Conservation (phyloP, 495 filamentous ascomycete species). For the Hyaloscypha finlandica region DNA sequence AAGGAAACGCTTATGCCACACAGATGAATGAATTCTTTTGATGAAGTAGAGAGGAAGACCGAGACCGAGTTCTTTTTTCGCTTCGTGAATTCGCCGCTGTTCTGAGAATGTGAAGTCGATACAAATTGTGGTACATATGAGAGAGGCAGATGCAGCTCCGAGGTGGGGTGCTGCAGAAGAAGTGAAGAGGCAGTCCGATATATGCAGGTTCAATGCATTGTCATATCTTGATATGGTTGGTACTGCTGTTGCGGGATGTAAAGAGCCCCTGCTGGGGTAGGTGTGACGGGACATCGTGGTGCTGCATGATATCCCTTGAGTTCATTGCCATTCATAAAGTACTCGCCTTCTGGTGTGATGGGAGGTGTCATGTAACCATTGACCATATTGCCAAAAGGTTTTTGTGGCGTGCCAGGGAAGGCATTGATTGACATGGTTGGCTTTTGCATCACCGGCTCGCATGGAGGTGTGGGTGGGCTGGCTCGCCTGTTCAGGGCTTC, state of each 20-base stretch:
- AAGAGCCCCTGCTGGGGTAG: conserved; percentile 44
- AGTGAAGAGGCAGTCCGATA: not conserved
- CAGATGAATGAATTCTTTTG: conserved; percentile 26
- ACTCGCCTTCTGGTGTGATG: conserved; percentile 86
- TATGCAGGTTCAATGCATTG: conserved; percentile 27
- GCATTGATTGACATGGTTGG: conserved; percentile 45
- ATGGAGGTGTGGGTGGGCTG: conserved; percentile 68
- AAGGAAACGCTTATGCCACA: conserved; percentile 39
- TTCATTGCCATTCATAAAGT: conserved; percentile 48
- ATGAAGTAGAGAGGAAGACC: conserved; percentile 18
- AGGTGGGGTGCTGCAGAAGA: conserved; percentile 27
- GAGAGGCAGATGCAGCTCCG: conserved; percentile 22
- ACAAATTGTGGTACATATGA: conserved; percentile 40
- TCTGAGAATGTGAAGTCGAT: conserved; percentile 20
- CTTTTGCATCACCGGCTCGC: conserved; percentile 56
- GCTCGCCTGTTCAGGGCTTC: conserved; percentile 64
- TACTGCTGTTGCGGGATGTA: conserved; percentile 33
- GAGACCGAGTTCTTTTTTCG: conserved; percentile 8
- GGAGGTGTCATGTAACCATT: conserved; percentile 92
- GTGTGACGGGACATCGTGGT: conserved; percentile 53
- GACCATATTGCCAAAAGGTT: conserved; percentile 66
- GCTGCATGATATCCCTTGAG: conserved; percentile 51
- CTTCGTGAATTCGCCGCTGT: not conserved
- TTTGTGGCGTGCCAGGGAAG: conserved; percentile 80
- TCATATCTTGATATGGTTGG: conserved; percentile 33